Evolutionary conservation across 78 protist genomes (phyloP), one percentile per base, ranked within the genome.

Genomic region (Diacronema lutheri): DNA sequence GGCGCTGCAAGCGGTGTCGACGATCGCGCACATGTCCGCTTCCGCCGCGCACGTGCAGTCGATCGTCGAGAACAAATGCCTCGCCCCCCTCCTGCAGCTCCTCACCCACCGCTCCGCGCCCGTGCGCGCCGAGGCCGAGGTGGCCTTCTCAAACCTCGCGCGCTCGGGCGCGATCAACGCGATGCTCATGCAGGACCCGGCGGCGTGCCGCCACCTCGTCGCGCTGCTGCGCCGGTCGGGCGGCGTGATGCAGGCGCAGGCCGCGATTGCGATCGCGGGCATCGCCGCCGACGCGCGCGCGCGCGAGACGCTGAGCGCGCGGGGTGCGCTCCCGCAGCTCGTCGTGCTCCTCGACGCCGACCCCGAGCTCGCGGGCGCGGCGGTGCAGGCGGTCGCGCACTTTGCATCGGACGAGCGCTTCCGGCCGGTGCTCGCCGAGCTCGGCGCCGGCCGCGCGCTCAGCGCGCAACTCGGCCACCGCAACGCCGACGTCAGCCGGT

Each of bases 401-500:
- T 65, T 65, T 41, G 72, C 72, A 4, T 5, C 41, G 41, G 72
- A 65, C 72, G 72, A 65, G 72, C 72, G 72, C 72, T 65, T 33
- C 72, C 72, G 72, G 10, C 23, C 12, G 21, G 41, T 11, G 41
- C 72, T 33, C 11, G 60, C 60, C 25, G 60, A 55, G 60, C 25
- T 55, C 60, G 60, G 50, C 50, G 50, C 7, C 35, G 0, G 3
- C 21, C 26, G 12, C 29, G 33, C 72, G 26, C 72, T 65, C 44
- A 16, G 41, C 72, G 14, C 16, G 29, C 40, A 25, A 25, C 72
- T 65, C 41, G 7, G 41, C 21, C n/a, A 19, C 10, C 72, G 9
- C 23, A 5, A 0, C 41, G 41, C 72, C 41, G 33, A 65, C 72
- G 72, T 65, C 19, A 16, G 7, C 23, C 72, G n/a, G 10, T 65